A percentile compares a stretch with the other conserved stretches of the same genome.
Conservation (phyloP, 208 protist species). For the Borovskyia barvae region DNA sequence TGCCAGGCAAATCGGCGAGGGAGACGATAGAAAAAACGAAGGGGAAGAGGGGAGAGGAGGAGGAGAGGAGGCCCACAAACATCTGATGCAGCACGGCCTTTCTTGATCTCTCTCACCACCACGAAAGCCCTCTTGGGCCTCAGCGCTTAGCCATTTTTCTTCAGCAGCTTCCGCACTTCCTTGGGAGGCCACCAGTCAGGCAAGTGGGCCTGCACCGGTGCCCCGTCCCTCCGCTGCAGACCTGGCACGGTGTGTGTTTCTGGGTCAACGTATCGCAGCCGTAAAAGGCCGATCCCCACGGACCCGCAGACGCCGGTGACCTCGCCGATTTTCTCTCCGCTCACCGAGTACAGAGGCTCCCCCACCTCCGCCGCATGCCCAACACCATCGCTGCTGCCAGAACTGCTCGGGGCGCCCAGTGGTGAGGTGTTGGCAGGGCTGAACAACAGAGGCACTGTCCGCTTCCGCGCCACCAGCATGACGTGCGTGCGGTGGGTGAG, state of each 20-base stretch:
- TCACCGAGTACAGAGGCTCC: conserved; percentile 35
- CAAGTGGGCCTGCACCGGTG: conserved; percentile 32
- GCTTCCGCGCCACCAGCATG: conserved; percentile 92
- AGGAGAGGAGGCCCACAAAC: background rate
- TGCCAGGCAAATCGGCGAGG: too few species aligned
- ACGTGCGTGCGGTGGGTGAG: conserved; percentile 94
- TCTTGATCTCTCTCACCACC: too few species aligned
- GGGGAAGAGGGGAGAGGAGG: background rate
- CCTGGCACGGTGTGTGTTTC: conserved; percentile 39
- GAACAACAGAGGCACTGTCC: conserved; percentile 81
- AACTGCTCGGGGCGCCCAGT: too few species aligned
- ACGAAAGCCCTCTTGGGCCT: background rate
- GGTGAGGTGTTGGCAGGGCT: background rate
- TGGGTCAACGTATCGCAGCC: conserved; percentile 69
- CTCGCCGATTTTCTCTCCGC: conserved; percentile 62
- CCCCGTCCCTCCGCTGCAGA: conserved; percentile 41
- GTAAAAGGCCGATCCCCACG: conserved; percentile 61
- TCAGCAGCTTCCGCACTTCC: conserved; percentile 70
- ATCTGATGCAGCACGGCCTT: too few species aligned
- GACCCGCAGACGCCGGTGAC: conserved; percentile 45
- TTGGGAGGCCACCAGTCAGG: conserved; percentile 77
- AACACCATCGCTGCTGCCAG: background rate
- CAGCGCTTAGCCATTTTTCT: conserved; percentile 30
- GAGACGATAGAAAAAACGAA: background rate
- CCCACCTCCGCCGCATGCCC: conserved; percentile 20